Percentiles rank a stretch among this genome's conserved stretches.
phyloP scores from a whole-genome alignment of 805 yeast species.

The Saccharomycopsis guyanensis region DNA sequence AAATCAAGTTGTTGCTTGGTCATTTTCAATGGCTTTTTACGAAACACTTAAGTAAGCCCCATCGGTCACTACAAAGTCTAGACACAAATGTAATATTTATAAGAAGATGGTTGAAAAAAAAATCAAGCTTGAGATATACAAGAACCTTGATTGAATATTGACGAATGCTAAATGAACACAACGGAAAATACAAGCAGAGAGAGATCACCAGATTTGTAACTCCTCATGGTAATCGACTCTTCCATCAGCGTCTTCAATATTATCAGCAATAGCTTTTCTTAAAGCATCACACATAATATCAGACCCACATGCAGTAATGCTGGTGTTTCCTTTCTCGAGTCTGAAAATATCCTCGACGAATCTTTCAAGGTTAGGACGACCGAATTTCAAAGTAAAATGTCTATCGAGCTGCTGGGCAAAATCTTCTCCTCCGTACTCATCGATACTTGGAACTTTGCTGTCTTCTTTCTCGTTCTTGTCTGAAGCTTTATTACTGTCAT shows the following conservation, averaged over 20 bases:
- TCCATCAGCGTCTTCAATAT: slow-evolving; percentile 34
- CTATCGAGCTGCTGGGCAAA: slow-evolving; percentile 2
- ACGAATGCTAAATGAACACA: too few species aligned
- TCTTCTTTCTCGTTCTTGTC: not conserved
- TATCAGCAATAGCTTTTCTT: slow-evolving; percentile 39
- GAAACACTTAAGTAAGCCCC: too few species aligned
- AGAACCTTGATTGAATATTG: too few species aligned
- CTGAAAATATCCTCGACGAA: slow-evolving; percentile 33
- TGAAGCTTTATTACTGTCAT: slow-evolving; percentile 1
- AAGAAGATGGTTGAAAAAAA: too few species aligned
- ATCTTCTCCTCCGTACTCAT: slow-evolving; percentile 5
- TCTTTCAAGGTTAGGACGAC: slow-evolving; percentile 40
- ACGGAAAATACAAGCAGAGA: too few species aligned
- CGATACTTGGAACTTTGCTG: not conserved
- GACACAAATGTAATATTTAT: too few species aligned
- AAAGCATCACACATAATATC: slow-evolving; percentile 48
- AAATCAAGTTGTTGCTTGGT: too few species aligned
- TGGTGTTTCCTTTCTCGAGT: slow-evolving; percentile 37
- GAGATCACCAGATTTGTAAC: slow-evolving; percentile 66
- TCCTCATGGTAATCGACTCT: slow-evolving; percentile 70
- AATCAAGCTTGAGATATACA: too few species aligned
- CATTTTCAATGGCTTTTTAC: too few species aligned
- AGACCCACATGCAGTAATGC: slow-evolving; percentile 59
- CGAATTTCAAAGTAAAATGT: slow-evolving; percentile 30
- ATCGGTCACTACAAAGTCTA: too few species aligned